A percentile compares a stretch with the other conserved stretches of the same genome.
Conservation (phyloP, 1,284 basidiomycete species). For the Sparassis latifolia region DNA sequence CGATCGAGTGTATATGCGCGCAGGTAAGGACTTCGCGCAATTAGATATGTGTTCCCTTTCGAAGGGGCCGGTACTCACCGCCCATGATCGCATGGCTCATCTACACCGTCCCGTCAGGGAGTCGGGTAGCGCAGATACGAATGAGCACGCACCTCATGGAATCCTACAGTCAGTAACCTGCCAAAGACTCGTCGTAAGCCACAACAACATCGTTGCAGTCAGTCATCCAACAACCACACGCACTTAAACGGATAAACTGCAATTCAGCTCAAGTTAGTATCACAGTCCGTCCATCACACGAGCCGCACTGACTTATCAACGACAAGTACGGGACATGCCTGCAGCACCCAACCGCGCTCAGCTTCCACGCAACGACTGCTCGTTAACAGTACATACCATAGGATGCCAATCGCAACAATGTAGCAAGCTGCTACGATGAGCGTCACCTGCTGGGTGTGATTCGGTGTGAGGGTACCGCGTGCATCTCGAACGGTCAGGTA, state of each 20-base stretch:
- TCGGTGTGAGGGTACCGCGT: conserved; percentile 46
- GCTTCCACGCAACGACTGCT: too few relatives aligned
- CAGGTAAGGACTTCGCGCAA: conserved; percentile 68
- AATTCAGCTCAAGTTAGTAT: not conserved
- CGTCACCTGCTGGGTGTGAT: conserved; percentile 66
- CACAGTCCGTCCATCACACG: not conserved
- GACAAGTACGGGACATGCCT: conserved; percentile 79
- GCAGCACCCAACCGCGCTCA: not conserved
- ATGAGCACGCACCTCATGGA: conserved; percentile 66
- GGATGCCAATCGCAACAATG: conserved; percentile 62
- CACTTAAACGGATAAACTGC: conserved; percentile 92
- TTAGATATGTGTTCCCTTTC: too few relatives aligned
- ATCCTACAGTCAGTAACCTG: conserved; percentile 78
- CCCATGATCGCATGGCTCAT: conserved; percentile 69
- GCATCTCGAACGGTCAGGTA: conserved; percentile 32
- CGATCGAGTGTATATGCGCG: conserved; percentile 84
- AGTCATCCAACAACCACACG: conserved; percentile 20
- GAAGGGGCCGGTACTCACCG: conserved; percentile 12
- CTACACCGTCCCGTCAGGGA: conserved; percentile 30
- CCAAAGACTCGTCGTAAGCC: not conserved
- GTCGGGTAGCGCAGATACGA: conserved; percentile 1
- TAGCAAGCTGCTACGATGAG: conserved; percentile 74
- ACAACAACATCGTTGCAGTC: too few relatives aligned
- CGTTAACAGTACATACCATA: conserved; percentile 48
- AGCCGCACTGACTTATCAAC: conserved; percentile 53